A percentile compares a stretch with the other conserved stretches of the same genome.
Conservation (phyloP, 2,329 filamentous ascomycete species). For the Emericellopsis cladophorae region DNA sequence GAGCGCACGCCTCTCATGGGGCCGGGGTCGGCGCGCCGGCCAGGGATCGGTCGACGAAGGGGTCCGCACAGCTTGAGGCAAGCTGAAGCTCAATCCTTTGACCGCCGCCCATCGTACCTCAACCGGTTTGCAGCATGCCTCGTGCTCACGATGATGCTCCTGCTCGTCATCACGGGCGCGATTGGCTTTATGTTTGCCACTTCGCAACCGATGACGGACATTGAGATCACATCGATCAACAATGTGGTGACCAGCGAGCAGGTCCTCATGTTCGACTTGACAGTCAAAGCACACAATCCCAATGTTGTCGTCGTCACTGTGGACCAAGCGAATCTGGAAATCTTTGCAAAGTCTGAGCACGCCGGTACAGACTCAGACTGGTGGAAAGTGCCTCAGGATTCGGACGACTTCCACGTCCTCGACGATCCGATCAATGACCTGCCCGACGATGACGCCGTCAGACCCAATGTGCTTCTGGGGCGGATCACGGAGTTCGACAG, state of each 20-base stretch:
- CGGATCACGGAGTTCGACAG: slow-evolving; percentile 80
- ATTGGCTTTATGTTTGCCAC: slow-evolving; percentile 85
- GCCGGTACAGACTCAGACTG: slow-evolving; percentile 55
- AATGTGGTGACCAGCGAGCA: slow-evolving; percentile 90
- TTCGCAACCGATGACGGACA: slow-evolving; percentile 71
- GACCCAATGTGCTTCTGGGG: slow-evolving; percentile 81
- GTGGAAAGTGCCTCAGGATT: slow-evolving; percentile 29
- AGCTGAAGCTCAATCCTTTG: slow-evolving; percentile 60
- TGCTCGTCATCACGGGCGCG: slow-evolving; percentile 72
- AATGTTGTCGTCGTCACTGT: slow-evolving; percentile 85
- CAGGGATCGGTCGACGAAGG: slow-evolving; percentile 28
- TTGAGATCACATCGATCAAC: slow-evolving; percentile 67
- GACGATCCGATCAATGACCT: slow-evolving; percentile 22
- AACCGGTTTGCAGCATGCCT: slow-evolving; percentile 75
- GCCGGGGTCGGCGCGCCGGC: too few relatives aligned
- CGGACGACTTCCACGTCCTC: slow-evolving; percentile 10
- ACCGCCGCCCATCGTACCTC: slow-evolving; percentile 49
- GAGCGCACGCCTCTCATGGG: slow-evolving; percentile 72
- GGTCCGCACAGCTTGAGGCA: slow-evolving; percentile 47
- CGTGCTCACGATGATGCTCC: slow-evolving; percentile 67
- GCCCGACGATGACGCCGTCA: slow-evolving; percentile 46
- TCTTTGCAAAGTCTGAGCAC: slow-evolving; percentile 90
- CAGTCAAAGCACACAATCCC: slow-evolving; percentile 80
- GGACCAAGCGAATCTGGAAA: slow-evolving; percentile 74
- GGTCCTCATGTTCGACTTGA: slow-evolving; percentile 87